phyloP scores from a whole-genome alignment of 345 rosid genomes.

The Combretum micranthum region DNA sequence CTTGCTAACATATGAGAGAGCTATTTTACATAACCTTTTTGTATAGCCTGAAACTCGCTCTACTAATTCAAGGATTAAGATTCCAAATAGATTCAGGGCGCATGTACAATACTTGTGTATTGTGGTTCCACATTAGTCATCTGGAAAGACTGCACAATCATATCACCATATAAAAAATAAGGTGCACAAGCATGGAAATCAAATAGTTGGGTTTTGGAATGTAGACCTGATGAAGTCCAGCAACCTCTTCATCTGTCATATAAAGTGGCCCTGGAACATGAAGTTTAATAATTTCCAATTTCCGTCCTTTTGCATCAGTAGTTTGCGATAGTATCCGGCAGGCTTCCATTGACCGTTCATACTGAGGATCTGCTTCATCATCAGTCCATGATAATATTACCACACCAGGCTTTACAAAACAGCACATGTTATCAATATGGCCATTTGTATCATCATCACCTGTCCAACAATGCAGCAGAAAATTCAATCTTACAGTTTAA shows the following conservation, averaged over 20 bases:
- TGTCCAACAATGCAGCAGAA: slow-evolving; percentile 20
- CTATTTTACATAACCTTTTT: too few species aligned
- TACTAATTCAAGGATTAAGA: too few species aligned
- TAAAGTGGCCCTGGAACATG: slow-evolving; percentile 79
- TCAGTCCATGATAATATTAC: slow-evolving; percentile 84
- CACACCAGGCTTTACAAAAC: slow-evolving; percentile 83
- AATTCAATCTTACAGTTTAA: slow-evolving; percentile 1
- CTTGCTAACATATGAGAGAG: too few species aligned
- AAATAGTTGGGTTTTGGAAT: neutral
- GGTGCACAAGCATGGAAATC: slow-evolving; percentile 9
- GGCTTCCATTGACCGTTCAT: slow-evolving; percentile 64
- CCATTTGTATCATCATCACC: slow-evolving; percentile 99
- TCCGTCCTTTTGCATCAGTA: slow-evolving; percentile 69
- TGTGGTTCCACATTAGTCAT: too few species aligned
- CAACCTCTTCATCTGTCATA: slow-evolving; percentile 82
- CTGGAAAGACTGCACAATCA: neutral
- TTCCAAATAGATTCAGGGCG: too few species aligned
- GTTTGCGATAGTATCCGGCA: slow-evolving; percentile 44
- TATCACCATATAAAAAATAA: neutral
- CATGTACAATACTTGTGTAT: too few species aligned
- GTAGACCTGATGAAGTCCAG: slow-evolving; percentile 60
- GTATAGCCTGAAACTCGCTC: too few species aligned
- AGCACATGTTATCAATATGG: slow-evolving; percentile 93
- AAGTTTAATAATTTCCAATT: slow-evolving; percentile 64
- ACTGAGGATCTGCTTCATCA: slow-evolving; percentile 62